These are phyloP conservation scores for Echinochloa phyllopogon DNA, from an alignment of 176 grass and related monocot genomes.

Conservation along the genomic window DNA sequence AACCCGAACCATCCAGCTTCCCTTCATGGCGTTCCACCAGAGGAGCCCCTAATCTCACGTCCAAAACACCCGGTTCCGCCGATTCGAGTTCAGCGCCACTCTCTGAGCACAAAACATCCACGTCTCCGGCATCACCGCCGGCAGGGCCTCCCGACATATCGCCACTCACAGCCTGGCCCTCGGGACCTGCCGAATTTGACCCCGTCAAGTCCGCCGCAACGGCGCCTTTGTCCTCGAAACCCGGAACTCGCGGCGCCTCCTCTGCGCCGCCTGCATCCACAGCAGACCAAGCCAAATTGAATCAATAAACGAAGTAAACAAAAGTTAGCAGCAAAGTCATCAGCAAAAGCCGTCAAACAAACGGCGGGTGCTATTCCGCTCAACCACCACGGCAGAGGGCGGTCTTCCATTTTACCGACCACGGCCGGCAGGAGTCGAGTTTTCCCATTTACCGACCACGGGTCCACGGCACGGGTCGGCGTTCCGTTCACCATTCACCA, in stretches of 20 bases:
- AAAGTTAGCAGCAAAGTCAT: neutral
- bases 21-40: neutral
- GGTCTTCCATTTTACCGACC: conserved; percentile 5
- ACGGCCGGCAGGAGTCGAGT: neutral
- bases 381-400: neutral
- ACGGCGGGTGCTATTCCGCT: neutral
- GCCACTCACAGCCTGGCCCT: neutral
- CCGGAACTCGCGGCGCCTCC: conserved; percentile 29
- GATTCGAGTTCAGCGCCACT: conserved; percentile 12
- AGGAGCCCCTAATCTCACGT: conserved; percentile 45
- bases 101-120: neutral
- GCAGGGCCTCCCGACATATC: neutral
- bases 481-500: neutral
- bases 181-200: conserved; percentile 15
- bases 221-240: conserved; percentile 9
- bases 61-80: neutral
- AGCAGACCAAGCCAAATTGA: conserved; percentile 30
- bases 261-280: conserved; percentile 44
- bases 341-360: neutral
- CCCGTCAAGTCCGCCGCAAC: neutral
- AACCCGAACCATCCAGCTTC: neutral
- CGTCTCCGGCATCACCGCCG: neutral
- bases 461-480: neutral
- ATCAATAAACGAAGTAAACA: neutral
- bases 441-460: neutral